Evolutionary conservation across 2,329 filamentous ascomycete genomes (phyloP).

Genomic region (Phaeosphaeriaceae sp.): DNA sequence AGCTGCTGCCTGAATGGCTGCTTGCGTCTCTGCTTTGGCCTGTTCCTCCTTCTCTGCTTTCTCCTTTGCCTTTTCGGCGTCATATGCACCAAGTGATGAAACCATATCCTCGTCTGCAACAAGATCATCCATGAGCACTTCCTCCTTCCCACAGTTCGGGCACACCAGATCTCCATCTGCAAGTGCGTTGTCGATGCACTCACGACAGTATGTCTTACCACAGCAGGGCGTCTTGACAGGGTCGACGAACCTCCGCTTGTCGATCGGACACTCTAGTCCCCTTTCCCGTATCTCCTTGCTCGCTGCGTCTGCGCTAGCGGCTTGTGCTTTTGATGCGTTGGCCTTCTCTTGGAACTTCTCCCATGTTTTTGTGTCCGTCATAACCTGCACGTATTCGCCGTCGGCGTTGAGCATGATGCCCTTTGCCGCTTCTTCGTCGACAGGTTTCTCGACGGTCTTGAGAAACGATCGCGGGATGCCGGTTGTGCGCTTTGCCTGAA

Average conservation of each 20-base stretch:
- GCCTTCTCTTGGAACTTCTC: constrained; percentile 95
- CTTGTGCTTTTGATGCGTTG: constrained; percentile 82
- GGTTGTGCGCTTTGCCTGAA: constrained; percentile 93
- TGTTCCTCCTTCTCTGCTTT: constrained; percentile 52
- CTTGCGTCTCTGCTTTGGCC: constrained; percentile 45
- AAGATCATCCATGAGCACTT: constrained; percentile 91
- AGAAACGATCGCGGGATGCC: constrained; percentile 95
- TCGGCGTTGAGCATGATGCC: constrained; percentile 98
- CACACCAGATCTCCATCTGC: constrained; percentile 98
- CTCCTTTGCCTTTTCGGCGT: constrained; percentile 59
- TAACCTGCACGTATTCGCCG: constrained; percentile 95
- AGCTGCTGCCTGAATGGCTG: constrained; percentile 34
- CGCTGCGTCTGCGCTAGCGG: constrained; percentile 77
- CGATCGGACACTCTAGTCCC: constrained; percentile 91
- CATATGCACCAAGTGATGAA: constrained; percentile 79
- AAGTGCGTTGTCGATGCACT: constrained; percentile 98
- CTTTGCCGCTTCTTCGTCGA: constrained; percentile 82
- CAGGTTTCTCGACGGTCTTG: constrained; percentile 92
- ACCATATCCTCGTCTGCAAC: constrained; percentile 74
- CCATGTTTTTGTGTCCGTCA: constrained; percentile 95
- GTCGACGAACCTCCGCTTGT: constrained; percentile 97
- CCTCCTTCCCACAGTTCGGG: constrained; percentile 87
- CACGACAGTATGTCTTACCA: constrained; percentile 97
- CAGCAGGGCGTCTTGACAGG: constrained; percentile 99
- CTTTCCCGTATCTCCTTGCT: constrained; percentile 88